Percentiles rank a stretch among this genome's conserved stretches.
Conservation (phyloP, 2,329 filamentous ascomycete species). For the Apiospora hydei region DNA sequence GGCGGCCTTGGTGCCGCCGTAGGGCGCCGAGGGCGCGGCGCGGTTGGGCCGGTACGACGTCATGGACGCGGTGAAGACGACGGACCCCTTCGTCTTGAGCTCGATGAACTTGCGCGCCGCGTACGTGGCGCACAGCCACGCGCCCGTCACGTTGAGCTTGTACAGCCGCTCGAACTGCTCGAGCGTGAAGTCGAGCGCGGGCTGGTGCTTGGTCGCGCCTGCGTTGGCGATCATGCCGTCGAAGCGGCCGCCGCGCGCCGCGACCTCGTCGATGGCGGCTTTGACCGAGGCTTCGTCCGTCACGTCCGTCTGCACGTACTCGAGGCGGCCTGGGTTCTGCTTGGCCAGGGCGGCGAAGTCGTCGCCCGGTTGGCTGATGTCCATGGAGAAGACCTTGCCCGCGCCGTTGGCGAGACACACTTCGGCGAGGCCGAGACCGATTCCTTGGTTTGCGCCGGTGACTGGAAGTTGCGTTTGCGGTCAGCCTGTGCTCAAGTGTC, state of each 20-base stretch:
- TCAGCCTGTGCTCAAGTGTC: not conserved
- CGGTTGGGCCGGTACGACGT: conserved; percentile 56
- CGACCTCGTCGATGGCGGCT: conserved; percentile 49
- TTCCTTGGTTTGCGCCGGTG: conserved; percentile 53
- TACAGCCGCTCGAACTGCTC: conserved; percentile 49
- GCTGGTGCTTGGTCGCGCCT: conserved; percentile 53
- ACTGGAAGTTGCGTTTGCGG: conserved; percentile 31
- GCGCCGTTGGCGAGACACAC: conserved; percentile 54
- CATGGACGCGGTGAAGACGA: conserved; percentile 57
- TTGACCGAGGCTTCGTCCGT: conserved; percentile 50
- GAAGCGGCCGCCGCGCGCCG: conserved; percentile 47
- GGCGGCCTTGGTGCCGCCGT: conserved; percentile 54
- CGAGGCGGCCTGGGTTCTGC: conserved; percentile 49
- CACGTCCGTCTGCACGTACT: conserved; percentile 55
- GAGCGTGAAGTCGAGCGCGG: conserved; percentile 51
- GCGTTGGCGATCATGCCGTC: conserved; percentile 52
- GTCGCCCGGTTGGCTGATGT: conserved; percentile 47
- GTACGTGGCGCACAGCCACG: conserved; percentile 54
- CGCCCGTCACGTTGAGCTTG: conserved; percentile 55
- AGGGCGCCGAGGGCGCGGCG: conserved; percentile 58
- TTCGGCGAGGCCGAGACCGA: conserved; percentile 55
- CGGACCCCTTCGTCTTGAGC: conserved; percentile 43
- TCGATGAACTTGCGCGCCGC: conserved; percentile 51
- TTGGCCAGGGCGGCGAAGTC: conserved; percentile 48
- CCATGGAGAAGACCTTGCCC: conserved; percentile 48